These are phyloP conservation scores for Fraxinus baroniana DNA, from an alignment of 305 asterid species.

Conservation along the genomic window DNA sequence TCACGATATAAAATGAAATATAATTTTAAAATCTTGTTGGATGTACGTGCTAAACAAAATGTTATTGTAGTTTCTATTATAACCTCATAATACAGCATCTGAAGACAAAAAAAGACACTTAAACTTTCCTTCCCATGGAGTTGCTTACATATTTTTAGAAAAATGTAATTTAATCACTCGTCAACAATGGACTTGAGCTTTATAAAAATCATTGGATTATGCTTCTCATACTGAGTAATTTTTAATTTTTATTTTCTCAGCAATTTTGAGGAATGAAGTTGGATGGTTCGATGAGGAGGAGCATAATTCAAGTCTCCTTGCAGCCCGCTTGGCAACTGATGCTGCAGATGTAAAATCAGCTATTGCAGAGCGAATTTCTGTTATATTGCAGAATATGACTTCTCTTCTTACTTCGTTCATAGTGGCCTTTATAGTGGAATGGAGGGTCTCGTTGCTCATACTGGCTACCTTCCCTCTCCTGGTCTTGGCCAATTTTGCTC, in stretches of 20 bases:
- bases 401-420: slow-evolving; percentile 95
- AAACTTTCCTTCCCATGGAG: background rate
- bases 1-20: background rate
- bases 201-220: background rate
- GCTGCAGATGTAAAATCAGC: slow-evolving; percentile 98
- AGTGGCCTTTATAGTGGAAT: slow-evolving; percentile 90
- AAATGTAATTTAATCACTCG: background rate
- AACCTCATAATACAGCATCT: background rate
- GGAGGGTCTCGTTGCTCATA: slow-evolving; percentile 93
- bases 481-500: slow-evolving; percentile 96
- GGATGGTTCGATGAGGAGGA: slow-evolving; percentile 99
- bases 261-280: slow-evolving; percentile 89
- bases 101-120: background rate
- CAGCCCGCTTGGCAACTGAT: slow-evolving; percentile 83
- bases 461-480: slow-evolving; percentile 89
- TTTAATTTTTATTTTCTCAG: slow-evolving; percentile 31
- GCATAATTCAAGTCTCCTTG: slow-evolving; percentile 84
- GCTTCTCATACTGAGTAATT: background rate
- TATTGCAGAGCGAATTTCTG: slow-evolving; percentile 95
- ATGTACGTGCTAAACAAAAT: background rate
- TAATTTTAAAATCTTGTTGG: background rate
- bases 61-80: background rate
- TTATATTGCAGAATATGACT: slow-evolving; percentile 92
- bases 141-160: background rate
- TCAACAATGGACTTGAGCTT: background rate